These are phyloP conservation scores for Rhododendron kiyosumense DNA, from an alignment of 148 eudicot genomes.

Conservation along the genomic window DNA sequence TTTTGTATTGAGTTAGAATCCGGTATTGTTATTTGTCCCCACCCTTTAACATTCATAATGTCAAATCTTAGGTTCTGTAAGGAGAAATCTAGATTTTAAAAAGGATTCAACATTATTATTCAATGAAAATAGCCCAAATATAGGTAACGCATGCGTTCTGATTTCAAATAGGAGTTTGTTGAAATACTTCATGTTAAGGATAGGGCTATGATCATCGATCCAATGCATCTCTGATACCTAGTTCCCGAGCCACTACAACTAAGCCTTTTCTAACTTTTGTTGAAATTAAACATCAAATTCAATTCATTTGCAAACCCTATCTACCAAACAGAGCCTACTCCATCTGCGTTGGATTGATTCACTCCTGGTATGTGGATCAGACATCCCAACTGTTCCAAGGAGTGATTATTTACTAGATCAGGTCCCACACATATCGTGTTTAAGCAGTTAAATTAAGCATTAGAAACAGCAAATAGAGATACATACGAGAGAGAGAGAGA, in stretches of 20 bases:
- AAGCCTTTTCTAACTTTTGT: neutral
- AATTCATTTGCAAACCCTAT: neutral
- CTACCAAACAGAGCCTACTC: neutral
- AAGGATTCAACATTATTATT: neutral
- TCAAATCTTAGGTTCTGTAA: neutral
- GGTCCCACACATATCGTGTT: too few species aligned
- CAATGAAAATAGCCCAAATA: neutral
- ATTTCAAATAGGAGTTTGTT: neutral
- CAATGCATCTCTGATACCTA: neutral
- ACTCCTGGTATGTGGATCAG: too few species aligned
- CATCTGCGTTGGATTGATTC: too few species aligned
- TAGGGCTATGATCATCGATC: neutral
- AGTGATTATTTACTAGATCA: too few species aligned
- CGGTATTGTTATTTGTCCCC: neutral
- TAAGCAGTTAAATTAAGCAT: too few species aligned
- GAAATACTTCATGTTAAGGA: neutral
- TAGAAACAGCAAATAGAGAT: too few species aligned
- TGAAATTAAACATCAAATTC: neutral
- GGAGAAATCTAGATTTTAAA: neutral
- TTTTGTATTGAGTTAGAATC: neutral
- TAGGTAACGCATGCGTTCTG: neutral
- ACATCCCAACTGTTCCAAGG: too few species aligned
- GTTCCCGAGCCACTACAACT: neutral
- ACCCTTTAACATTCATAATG: neutral
- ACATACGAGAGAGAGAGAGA: too few species aligned